phyloP scores from a whole-genome alignment of 305 asterid genomes.

The Rubia occidens region DNA sequence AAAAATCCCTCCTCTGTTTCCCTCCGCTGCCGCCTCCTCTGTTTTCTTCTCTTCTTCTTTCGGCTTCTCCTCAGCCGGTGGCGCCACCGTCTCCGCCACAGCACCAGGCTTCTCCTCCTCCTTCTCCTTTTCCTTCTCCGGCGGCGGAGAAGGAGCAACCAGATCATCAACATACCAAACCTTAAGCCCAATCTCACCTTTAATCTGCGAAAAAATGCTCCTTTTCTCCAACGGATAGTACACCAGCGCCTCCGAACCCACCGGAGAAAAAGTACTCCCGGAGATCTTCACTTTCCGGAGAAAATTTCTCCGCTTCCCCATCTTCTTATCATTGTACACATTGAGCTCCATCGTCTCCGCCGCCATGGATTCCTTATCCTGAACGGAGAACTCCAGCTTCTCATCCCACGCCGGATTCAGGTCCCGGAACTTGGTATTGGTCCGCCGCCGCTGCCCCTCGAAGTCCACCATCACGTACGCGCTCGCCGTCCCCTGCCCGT shows the following conservation, averaged over 20 bases:
- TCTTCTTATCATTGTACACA: constrained; percentile 65
- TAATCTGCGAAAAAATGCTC: constrained; percentile 82
- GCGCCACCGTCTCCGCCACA: constrained; percentile 3
- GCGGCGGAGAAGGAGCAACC: constrained; percentile 29
- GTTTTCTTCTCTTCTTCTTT: constrained; percentile 16
- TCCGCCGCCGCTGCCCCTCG: constrained; percentile 87
- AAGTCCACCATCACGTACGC: constrained; percentile 68
- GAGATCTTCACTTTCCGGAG: constrained; percentile 75
- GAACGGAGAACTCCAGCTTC: constrained; percentile 60
- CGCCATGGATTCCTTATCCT: constrained; percentile 50
- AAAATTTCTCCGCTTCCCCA: constrained; percentile 55
- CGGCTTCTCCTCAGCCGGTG: constrained; percentile 14
- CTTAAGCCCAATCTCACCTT: constrained; percentile 77
- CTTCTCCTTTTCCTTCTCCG: constrained; percentile 19
- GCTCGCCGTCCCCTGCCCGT: constrained; percentile 91
- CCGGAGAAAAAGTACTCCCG: constrained; percentile 46
- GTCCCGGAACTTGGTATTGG: constrained; percentile 60
- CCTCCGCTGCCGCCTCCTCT: constrained; percentile 16
- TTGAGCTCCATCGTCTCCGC: constrained; percentile 51
- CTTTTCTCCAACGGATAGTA: constrained; percentile 81
- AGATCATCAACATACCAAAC: constrained; percentile 53
- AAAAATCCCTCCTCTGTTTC: constrained; percentile 16
- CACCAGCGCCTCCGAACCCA: constrained; percentile 53
- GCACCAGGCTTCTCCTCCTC: background rate
- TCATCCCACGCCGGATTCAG: constrained; percentile 90